Conservation (phyloP, 2,329 filamentous ascomycete genomes). For the Tolypocladium album region DNA sequence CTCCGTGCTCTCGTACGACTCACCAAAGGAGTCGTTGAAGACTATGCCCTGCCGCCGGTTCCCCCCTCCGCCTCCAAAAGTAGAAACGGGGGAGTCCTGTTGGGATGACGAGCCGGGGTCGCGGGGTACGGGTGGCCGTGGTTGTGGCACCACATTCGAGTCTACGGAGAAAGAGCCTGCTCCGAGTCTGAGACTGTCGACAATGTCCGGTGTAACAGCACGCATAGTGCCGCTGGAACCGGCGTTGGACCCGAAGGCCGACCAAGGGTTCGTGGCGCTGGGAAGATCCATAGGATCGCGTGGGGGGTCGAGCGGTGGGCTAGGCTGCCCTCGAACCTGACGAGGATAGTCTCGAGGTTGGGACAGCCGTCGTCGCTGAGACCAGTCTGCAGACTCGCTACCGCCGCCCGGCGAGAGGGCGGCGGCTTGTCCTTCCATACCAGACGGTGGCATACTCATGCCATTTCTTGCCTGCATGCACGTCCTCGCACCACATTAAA, state of each 20-base stretch:
- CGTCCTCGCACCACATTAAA: conserved; percentile 21
- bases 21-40: conserved; percentile 45
- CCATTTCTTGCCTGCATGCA: conserved; percentile 30
- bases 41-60: conserved; percentile 47
- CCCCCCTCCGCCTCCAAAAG: conserved; percentile 24
- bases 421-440: conserved; percentile 31
- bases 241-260: conserved; percentile 20
- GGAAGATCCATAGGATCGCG: conserved; percentile 13
- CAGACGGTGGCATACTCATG: conserved; percentile 33
- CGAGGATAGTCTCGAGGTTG: conserved; percentile 13
- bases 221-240: conserved; percentile 39
- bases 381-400: conserved; percentile 22
- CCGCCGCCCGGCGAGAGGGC: conserved; percentile 22
- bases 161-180: conserved; percentile 12
- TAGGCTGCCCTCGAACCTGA: conserved; percentile 1
- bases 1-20: conserved; percentile 34
- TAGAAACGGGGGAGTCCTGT: conserved; percentile 21
- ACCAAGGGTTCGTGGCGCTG: conserved; percentile 22
- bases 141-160: conserved; percentile 1
- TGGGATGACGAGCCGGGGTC: conserved; percentile 13
- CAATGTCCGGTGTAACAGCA: conserved; percentile 54
- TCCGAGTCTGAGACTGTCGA: conserved; percentile 21
- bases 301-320: not conserved
- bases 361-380: conserved; percentile 19
- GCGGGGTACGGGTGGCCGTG: conserved; percentile 10